Base-by-base conservation (phyloP, 2,329 filamentous ascomycete genomes). In the Arthrobotrys conoides region DNA sequence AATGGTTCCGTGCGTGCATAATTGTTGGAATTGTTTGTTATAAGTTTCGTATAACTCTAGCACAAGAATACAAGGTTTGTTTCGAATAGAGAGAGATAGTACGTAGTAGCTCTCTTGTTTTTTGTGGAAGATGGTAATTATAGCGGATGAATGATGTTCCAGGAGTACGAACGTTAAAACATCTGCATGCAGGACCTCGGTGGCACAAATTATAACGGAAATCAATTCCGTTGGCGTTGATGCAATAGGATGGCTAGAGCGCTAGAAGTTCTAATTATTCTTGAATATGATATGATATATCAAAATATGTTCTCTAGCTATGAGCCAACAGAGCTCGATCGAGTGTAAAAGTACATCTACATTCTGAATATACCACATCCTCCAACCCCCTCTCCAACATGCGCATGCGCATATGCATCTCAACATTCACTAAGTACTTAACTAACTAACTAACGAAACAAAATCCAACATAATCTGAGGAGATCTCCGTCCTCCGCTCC, bases 131-230 rank as follows among this genome's bases (percentile, higher is more conserved):
- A 41, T 4, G 24, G 6, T n/a, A 10, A 36, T 3, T 9, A 65
- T 20, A 41, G 14, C 69, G 69, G 48, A 72, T 59, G 70, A 73
- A 72, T 16, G 24, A 67, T 73, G 24, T 63, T 71, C 55, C 44
- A 44, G 20, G 57, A 44, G 57, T 20, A 41, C 57, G 20, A 44
- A 18, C 14, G 53, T 24, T 14, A 38, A 41, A n/a, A 27, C 41
- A 10, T 33, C 36, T 61, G 57, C 57, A 61, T 61, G 57, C 57
- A 61, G 57, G 57, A 61, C 41, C 36, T 44, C n/a, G 8, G 57
- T 61, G 12, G 44, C 33, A 61, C 57, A 61, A 51, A 41, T 44
- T 61, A 24, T 18, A 24, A 44, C 36, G 36, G 57, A 61, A 27
- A 44, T 44, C 36, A 61, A n/a, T 36, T 61, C 57, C 57, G 57